These are phyloP conservation scores for Cryptosporidium parvum DNA, from an alignment of 169 alveolate genomes.

Conservation along the genomic window DNA sequence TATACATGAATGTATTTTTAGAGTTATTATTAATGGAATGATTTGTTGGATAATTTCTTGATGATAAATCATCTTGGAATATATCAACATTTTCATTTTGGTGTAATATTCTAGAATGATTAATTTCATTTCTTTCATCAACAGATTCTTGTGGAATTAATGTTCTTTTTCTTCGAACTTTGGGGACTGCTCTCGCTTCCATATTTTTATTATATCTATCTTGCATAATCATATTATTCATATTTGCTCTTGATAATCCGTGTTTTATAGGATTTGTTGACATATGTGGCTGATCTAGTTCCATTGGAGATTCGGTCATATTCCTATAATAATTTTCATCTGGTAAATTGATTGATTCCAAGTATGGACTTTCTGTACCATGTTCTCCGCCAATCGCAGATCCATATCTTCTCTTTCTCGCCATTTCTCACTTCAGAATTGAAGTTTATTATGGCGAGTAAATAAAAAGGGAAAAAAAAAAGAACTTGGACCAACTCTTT, in stretches of 20 bases:
- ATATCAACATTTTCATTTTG: constrained; percentile 27
- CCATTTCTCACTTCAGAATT: constrained; percentile 18
- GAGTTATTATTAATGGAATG: neutral
- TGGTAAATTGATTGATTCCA: constrained; percentile 53
- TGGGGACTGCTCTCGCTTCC: constrained; percentile 10
- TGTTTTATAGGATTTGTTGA: constrained; percentile 66
- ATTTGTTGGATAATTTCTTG: neutral
- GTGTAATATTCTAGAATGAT: neutral
- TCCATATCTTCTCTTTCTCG: constrained; percentile 64
- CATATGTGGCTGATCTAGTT: constrained; percentile 52
- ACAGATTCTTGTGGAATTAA: constrained; percentile 16
- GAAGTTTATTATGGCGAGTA: neutral
- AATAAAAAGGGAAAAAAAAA: neutral
- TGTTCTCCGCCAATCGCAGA: constrained; percentile 26
- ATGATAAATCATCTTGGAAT: constrained; percentile 63
- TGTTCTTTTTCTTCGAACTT: constrained; percentile 34
- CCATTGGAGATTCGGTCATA: constrained; percentile 63
- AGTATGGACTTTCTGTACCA: constrained; percentile 23
- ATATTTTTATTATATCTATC: constrained; percentile 15
- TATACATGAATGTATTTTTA: constrained; percentile 12
- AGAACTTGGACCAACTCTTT: neutral
- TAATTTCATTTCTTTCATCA: neutral
- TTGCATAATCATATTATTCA: constrained; percentile 36
- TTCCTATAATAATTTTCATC: constrained; percentile 71
- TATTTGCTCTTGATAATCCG: constrained; percentile 21